A percentile compares a stretch with the other conserved stretches of the same genome.
These are phyloP conservation scores for Ceratobasidium sp. DNA, from an alignment of 1,284 basidiomycete genomes.

Conservation along the genomic window DNA sequence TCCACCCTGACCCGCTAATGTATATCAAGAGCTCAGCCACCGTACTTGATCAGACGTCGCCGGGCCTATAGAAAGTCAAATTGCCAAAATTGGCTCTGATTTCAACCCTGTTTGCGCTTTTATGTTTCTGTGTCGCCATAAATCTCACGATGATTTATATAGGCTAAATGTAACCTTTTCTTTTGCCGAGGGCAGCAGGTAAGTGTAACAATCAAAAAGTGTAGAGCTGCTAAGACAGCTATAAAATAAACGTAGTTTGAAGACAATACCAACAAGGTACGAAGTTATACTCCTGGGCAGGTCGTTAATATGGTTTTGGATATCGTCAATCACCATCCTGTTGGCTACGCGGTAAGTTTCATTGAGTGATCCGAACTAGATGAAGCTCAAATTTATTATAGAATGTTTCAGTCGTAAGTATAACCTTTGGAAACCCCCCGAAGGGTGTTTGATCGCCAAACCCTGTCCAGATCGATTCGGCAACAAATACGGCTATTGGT, in stretches of 20 bases:
- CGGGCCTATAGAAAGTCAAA: slow-evolving; percentile 26
- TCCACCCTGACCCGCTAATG: background rate
- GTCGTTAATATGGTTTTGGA: slow-evolving; percentile 35
- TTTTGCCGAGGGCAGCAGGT: slow-evolving; percentile 26
- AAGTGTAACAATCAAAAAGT: background rate
- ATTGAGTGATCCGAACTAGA: background rate
- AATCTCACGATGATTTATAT: background rate
- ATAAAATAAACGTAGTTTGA: background rate
- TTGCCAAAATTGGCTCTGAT: slow-evolving; percentile 9
- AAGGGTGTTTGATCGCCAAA: no score
- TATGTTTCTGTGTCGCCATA: background rate
- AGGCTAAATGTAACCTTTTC: slow-evolving; percentile 34
- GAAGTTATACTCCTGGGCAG: slow-evolving; percentile 24
- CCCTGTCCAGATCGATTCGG: slow-evolving; percentile 17
- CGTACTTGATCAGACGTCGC: slow-evolving; percentile 7
- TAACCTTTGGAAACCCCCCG: background rate
- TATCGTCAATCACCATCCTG: slow-evolving; percentile 39
- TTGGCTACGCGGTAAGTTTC: slow-evolving; percentile 39
- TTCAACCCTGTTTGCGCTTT: slow-evolving; percentile 15
- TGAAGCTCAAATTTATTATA: background rate
- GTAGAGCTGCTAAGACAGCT: background rate
- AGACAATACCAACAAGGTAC: slow-evolving; percentile 10
- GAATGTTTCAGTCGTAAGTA: slow-evolving; percentile 37
- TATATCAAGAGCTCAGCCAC: background rate
- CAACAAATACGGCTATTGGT: slow-evolving; percentile 19